Conservation (phyloP, 2,329 filamentous ascomycete species). For the Leptographium radiaticola region DNA sequence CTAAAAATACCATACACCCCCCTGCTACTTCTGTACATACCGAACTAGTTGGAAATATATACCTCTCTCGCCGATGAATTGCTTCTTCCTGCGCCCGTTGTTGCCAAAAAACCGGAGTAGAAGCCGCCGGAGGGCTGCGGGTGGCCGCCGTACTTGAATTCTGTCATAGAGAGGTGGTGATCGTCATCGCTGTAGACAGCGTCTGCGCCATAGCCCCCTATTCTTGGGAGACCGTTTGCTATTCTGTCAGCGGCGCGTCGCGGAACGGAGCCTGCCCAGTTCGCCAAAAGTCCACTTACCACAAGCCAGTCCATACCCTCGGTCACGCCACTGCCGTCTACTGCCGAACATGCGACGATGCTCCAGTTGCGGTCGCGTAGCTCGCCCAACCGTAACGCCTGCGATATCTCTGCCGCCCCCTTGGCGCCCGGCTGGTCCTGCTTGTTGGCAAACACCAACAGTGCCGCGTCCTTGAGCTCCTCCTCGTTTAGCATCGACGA, state of each 20-base stretch:
- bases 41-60: background rate
- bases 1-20: background rate
- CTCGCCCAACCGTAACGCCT: slow-evolving; percentile 80
- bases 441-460: slow-evolving; percentile 97
- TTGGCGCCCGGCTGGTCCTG: slow-evolving; percentile 96
- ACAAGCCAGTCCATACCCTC: slow-evolving; percentile 99
- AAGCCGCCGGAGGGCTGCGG: too few species aligned
- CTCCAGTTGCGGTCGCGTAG: slow-evolving; percentile 97
- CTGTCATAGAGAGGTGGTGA: background rate
- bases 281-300: slow-evolving; percentile 34
- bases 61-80: background rate
- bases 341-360: slow-evolving; percentile 93
- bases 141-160: too few species aligned
- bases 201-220: slow-evolving; percentile 12
- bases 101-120: background rate
- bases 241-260: background rate
- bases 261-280: background rate
- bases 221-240: slow-evolving; percentile 30
- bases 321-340: slow-evolving; percentile 85
- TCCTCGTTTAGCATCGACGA: slow-evolving; percentile 95
- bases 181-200: background rate
- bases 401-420: slow-evolving; percentile 91
- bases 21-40: background rate
- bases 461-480: slow-evolving; percentile 80
- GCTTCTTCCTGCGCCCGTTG: background rate